Percentiles rank a stretch among this genome's conserved stretches.
phyloP scores from a whole-genome alignment of 331 rosid genomes.

The Quercus lobata region DNA sequence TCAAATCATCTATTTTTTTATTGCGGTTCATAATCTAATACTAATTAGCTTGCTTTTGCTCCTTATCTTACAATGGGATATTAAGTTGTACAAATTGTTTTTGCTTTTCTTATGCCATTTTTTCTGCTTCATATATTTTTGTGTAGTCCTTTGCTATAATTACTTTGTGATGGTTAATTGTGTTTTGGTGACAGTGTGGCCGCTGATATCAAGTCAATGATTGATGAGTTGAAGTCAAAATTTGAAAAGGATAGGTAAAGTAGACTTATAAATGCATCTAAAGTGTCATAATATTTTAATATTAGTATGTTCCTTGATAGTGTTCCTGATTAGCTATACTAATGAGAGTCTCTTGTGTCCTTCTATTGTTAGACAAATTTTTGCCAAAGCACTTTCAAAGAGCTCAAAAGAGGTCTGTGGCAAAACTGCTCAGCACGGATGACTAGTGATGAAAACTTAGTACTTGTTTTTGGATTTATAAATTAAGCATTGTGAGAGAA shows the following conservation, averaged over 20 bases:
- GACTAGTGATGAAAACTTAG: background rate
- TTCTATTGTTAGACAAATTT: slow-evolving; percentile 56
- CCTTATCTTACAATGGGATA: too few species aligned
- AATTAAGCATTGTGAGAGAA: background rate
- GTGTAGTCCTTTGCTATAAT: background rate
- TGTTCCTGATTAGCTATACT: slow-evolving; percentile 4
- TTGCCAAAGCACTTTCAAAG: slow-evolving; percentile 85
- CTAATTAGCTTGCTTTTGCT: background rate
- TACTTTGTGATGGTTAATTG: slow-evolving; percentile 1
- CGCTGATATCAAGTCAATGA: slow-evolving; percentile 61
- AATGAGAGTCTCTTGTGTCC: slow-evolving; percentile 1
- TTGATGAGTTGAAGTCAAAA: slow-evolving; percentile 71
- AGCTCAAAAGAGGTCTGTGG: slow-evolving; percentile 88
- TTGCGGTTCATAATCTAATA: background rate
- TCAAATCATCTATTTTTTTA: background rate
- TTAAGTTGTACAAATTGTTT: too few species aligned
- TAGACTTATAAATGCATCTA: background rate
- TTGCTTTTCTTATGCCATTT: too few species aligned
- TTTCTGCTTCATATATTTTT: too few species aligned
- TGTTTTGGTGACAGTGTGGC: slow-evolving; percentile 59
- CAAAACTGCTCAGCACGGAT: background rate
- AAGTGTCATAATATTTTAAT: background rate
- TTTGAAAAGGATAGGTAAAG: slow-evolving; percentile 87
- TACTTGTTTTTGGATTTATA: background rate
- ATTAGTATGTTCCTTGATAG: background rate